Evolutionary conservation across 2,329 filamentous ascomycete genomes (phyloP).

Genomic region (Leptoxyphium fumago): DNA sequence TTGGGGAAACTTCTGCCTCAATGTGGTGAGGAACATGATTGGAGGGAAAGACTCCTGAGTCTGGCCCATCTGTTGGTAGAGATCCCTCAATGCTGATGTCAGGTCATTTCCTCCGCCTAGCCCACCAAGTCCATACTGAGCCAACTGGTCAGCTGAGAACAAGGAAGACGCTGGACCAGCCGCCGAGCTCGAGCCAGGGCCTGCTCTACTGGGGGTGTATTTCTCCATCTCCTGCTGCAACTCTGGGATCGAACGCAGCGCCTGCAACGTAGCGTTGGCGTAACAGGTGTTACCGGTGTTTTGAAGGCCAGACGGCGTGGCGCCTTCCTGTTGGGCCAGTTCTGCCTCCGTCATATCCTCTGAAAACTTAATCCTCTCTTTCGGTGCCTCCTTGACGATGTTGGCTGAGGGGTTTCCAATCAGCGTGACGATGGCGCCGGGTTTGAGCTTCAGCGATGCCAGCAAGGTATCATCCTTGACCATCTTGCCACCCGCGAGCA

Average conservation of each 20-base stretch:
- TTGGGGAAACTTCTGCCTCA: conserved; percentile 72
- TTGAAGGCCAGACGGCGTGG: conserved; percentile 72
- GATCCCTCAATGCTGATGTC: conserved; percentile 59
- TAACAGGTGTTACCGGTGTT: conserved; percentile 98
- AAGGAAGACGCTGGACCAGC: conserved; percentile 13
- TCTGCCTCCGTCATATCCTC: conserved; percentile 98
- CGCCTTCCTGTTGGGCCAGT: conserved; percentile 65
- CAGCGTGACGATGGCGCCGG: conserved; percentile 84
- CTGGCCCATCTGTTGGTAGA: conserved; percentile 80
- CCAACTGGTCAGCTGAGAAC: conserved; percentile 20
- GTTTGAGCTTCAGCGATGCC: conserved; percentile 68
- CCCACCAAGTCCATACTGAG: conserved; percentile 41
- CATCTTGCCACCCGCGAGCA: conserved; percentile 73
- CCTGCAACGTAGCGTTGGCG: conserved; percentile 93
- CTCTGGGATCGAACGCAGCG: conserved; percentile 76
- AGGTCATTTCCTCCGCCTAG: conserved; percentile 52
- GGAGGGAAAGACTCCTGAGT: conserved; percentile 82
- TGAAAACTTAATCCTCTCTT: conserved; percentile 70
- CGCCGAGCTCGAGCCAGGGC: conserved; percentile 3
- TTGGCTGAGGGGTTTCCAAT: conserved; percentile 74
- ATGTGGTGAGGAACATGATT: conserved; percentile 63
- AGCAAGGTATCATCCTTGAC: conserved; percentile 91
- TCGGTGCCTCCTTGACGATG: conserved; percentile 50
- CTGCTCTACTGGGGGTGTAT: conserved; percentile 31
- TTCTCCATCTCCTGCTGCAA: conserved; percentile 62